A percentile compares a stretch with the other conserved stretches of the same genome.
Evolutionary conservation across 2,329 filamentous ascomycete genomes (phyloP).

Genomic region (Cryphonectria naterciae): DNA sequence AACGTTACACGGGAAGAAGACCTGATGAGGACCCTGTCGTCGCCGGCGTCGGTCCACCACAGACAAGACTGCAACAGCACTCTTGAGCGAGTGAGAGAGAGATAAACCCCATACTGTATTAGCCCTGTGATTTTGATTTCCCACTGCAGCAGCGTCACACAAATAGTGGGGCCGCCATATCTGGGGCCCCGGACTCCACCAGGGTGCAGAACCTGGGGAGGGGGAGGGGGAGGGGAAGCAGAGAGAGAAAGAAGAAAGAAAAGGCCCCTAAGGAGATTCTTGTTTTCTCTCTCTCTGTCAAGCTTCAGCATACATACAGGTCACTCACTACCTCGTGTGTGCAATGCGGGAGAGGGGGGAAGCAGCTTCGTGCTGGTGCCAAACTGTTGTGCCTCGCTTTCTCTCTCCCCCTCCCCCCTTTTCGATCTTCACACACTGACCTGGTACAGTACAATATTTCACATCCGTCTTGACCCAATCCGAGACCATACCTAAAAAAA

Average conservation of each 20-base stretch:
- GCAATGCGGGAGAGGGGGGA: neutral
- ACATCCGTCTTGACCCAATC: neutral
- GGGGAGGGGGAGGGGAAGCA: neutral
- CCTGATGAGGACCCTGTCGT: neutral
- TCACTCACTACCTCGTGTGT: too few relatives aligned
- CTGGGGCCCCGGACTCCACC: slow-evolving; percentile 11
- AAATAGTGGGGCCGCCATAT: neutral
- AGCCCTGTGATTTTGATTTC: neutral
- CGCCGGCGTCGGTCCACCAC: neutral
- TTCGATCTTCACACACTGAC: neutral
- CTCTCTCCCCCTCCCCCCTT: too few relatives aligned
- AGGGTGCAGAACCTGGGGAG: neutral
- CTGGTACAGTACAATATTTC: neutral
- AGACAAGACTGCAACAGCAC: neutral
- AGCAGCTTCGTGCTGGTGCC: neutral
- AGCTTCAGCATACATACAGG: neutral
- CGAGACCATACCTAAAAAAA: neutral
- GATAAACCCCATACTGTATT: neutral
- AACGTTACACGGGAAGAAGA: neutral
- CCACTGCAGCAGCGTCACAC: neutral
- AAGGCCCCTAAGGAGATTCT: neutral
- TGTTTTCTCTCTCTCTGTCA: neutral
- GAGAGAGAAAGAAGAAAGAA: neutral
- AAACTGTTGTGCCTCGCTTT: neutral
- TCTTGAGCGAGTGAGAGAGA: too few relatives aligned